Conservation (phyloP, 768 basidiomycete genomes). For the Amanita molliuscula region DNA sequence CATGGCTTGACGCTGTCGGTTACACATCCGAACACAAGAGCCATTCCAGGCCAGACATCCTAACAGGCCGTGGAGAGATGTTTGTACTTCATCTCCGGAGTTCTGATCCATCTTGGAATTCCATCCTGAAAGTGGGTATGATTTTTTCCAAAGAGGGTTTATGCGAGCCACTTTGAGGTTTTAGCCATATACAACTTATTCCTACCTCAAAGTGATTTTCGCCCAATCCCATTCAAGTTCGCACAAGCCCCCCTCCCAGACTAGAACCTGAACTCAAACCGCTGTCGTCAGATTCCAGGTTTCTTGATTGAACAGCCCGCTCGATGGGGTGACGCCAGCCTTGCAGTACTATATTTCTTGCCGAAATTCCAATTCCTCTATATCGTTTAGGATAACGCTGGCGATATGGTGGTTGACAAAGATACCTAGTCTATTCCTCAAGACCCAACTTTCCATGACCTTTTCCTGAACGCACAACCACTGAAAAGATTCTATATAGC, state of each 20-base stretch:
- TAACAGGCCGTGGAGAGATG: background rate
- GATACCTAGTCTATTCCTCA: too few species aligned
- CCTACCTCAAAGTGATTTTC: background rate
- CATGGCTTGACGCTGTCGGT: background rate
- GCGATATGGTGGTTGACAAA: too few species aligned
- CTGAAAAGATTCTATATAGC: too few species aligned
- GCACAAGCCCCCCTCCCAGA: background rate
- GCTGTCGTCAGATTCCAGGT: background rate
- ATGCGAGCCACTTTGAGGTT: too few species aligned
- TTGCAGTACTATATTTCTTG: background rate
- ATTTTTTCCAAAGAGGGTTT: too few species aligned
- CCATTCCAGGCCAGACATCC: background rate
- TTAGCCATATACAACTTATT: background rate
- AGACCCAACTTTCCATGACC: background rate
- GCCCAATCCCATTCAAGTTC: background rate
- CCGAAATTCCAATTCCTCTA: background rate
- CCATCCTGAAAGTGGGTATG: background rate
- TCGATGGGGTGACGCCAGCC: background rate
- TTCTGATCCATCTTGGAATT: background rate
- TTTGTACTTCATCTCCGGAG: background rate
- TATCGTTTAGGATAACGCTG: background rate
- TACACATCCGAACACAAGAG: background rate
- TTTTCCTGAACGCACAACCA: background rate
- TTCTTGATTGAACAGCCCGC: background rate
- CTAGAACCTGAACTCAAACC: background rate